Base-by-base conservation (phyloP, 2,329 filamentous ascomycete species). In the Akanthomyces uredinophilus region DNA sequence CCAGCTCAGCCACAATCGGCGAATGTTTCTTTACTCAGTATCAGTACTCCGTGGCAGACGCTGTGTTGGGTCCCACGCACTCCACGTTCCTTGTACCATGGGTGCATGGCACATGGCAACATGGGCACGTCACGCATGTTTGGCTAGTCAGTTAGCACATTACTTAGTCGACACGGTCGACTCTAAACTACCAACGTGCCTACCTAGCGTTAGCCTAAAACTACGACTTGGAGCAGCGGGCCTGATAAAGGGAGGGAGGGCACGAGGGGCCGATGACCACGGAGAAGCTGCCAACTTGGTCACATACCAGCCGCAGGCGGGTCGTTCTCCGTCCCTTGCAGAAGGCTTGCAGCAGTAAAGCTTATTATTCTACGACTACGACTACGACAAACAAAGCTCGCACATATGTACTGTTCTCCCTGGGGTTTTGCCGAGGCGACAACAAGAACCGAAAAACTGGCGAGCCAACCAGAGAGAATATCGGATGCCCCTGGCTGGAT, bases 211-310 rank as follows among this genome's bases (percentile, higher is more conserved):
- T 20, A 18, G 39, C 22, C 27, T 24, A 22, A 32, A 7, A 4
- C 49, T 32, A 24, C 37, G 52, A 55, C 35, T 29, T 29, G 49
- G 39, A 32, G 52, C 52, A 44, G n/a, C 20, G 5, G 32, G 47
- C 24, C 11, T 18, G 41, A 44, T 44, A 16, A 20, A 16, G 14
- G 37, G 3, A 37, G 16, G 16, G 50, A 52, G 50, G 4, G 52
- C 2, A 5, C 29, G 29, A 32, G 32, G 32, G 10, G 7, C 10
- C 41, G 53, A 35, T 46, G 39, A 24, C 44, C 53, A 46, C 53
- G 41, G 41, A 47, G 53, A 22, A 22, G 46, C 11, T 56, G 53
- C 53, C 53, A 56, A 35, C 53, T 47, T 35, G 24, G 51, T 54
- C 37, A 43, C 20, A 53, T 39, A 22, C 14, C 32, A 41, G n/a